Percentiles rank a stretch among this genome's conserved stretches.
phyloP scores from a whole-genome alignment of 2,329 filamentous ascomycete genomes.

The Hirsutella rhossiliensis region DNA sequence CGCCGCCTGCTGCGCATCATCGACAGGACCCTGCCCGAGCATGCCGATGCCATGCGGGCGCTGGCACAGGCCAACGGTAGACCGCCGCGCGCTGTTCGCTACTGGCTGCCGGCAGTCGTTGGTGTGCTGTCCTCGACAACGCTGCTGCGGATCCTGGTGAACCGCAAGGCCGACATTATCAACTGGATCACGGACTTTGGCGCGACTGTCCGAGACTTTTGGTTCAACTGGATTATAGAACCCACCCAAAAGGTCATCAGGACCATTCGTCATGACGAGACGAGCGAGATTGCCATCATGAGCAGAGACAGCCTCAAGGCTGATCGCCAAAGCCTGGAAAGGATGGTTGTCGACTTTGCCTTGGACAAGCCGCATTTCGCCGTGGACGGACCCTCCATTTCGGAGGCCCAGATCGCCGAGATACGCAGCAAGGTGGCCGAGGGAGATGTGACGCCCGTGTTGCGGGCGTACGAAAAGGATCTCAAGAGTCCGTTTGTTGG shows the following conservation, averaged over 20 bases:
- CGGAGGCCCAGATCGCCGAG: slow-evolving; percentile 56
- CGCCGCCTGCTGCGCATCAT: slow-evolving; percentile 59
- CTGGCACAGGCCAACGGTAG: slow-evolving; percentile 57
- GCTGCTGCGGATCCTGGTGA: slow-evolving; percentile 65
- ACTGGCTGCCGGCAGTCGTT: slow-evolving; percentile 70
- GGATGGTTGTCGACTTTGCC: slow-evolving; percentile 97
- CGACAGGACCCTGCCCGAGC: slow-evolving; percentile 52
- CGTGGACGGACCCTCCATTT: slow-evolving; percentile 38
- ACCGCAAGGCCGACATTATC: slow-evolving; percentile 62
- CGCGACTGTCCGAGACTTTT: slow-evolving; percentile 74
- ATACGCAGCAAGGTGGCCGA: slow-evolving; percentile 74
- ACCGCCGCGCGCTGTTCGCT: slow-evolving; percentile 64
- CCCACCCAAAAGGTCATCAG: slow-evolving; percentile 72
- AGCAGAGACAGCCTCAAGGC: slow-evolving; percentile 84
- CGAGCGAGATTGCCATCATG: slow-evolving; percentile 93
- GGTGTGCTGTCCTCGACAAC: slow-evolving; percentile 77
- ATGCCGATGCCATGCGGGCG: slow-evolving; percentile 42
- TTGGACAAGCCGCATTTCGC: slow-evolving; percentile 61
- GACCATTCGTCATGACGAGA: slow-evolving; percentile 86
- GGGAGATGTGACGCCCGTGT: slow-evolving; percentile 84
- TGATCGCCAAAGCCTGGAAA: slow-evolving; percentile 82
- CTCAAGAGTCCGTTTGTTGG: slow-evolving; percentile 71
- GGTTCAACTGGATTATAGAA: slow-evolving; percentile 91
- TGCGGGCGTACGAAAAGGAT: slow-evolving; percentile 85
- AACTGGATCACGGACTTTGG: slow-evolving; percentile 73